Conservation (phyloP, 768 basidiomycete genomes). For the Melanogaster broomeanus region DNA sequence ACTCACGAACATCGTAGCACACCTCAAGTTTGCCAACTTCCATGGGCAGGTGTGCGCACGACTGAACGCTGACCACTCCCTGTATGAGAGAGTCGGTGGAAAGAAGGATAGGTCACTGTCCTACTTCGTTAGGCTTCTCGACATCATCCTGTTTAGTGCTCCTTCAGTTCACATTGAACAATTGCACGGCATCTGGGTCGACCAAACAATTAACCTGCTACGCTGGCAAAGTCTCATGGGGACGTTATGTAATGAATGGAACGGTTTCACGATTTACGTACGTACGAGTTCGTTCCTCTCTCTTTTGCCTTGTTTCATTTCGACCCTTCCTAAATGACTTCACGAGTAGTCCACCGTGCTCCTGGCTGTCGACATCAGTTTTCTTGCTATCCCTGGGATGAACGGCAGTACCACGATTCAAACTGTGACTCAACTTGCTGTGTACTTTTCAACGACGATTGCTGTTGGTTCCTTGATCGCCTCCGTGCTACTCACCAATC, state of each 20-base stretch:
- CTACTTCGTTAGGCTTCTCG: background rate
- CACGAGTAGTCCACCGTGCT: conserved; percentile 8
- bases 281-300: background rate
- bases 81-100: conserved; percentile 9
- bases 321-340: background rate
- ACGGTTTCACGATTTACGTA: conserved; percentile 7
- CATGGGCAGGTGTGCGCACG: conserved; percentile 39
- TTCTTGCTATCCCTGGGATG: conserved; percentile 1
- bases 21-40: conserved; percentile 33
- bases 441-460: conserved; percentile 4
- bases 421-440: background rate
- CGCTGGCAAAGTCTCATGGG: conserved; percentile 5
- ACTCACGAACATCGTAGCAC: background rate
- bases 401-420: background rate
- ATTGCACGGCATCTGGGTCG: conserved; percentile 8
- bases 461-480: conserved; percentile 2
- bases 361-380: conserved; percentile 11
- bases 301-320: background rate
- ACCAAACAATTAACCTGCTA: background rate
- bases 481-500: conserved; percentile 12
- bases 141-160: conserved; percentile 1
- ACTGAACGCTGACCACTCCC: conserved; percentile 27
- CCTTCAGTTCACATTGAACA: background rate
- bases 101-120: background rate
- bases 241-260: conserved; percentile 4